phyloP scores from a whole-genome alignment of 306 rosid species.

The Fagus crenata region DNA sequence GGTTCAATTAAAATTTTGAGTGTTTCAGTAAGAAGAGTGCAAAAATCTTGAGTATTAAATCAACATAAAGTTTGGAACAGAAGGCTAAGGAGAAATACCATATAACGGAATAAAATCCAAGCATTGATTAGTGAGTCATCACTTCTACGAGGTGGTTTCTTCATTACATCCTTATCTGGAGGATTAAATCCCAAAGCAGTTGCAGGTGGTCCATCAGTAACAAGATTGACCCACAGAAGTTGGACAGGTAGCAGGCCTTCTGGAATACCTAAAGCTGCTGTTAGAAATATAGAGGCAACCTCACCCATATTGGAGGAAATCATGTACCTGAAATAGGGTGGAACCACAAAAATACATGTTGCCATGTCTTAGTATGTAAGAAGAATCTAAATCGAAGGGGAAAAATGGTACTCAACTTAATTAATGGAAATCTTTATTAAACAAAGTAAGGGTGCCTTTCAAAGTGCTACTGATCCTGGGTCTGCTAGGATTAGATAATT shows the following conservation, averaged over 20 bases:
- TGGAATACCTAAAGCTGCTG: constrained; percentile 88
- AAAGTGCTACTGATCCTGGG: background rate
- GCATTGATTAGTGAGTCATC: constrained; percentile 74
- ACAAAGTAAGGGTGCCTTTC: background rate
- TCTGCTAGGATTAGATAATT: background rate
- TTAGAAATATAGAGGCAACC: constrained; percentile 76
- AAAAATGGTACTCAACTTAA: background rate
- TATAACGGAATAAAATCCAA: constrained; percentile 91
- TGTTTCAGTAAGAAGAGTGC: background rate
- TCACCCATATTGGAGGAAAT: constrained; percentile 88
- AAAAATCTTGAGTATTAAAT: constrained; percentile 15
- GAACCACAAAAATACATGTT: constrained; percentile 16
- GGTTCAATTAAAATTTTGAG: constrained; percentile 10
- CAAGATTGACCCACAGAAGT: constrained; percentile 98
- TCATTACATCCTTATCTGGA: constrained; percentile 86
- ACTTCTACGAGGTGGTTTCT: constrained; percentile 82
- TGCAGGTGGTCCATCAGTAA: constrained; percentile 98
- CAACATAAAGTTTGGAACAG: background rate
- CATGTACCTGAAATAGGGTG: constrained; percentile 62
- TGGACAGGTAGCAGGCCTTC: constrained; percentile 98
- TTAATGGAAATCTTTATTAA: background rate
- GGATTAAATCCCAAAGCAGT: constrained; percentile 97
- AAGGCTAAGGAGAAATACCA: constrained; percentile 46
- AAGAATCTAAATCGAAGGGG: constrained; percentile 8
- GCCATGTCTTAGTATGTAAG: background rate